Conservation (phyloP, 306 rosid species). For the Prunus mongolica region DNA sequence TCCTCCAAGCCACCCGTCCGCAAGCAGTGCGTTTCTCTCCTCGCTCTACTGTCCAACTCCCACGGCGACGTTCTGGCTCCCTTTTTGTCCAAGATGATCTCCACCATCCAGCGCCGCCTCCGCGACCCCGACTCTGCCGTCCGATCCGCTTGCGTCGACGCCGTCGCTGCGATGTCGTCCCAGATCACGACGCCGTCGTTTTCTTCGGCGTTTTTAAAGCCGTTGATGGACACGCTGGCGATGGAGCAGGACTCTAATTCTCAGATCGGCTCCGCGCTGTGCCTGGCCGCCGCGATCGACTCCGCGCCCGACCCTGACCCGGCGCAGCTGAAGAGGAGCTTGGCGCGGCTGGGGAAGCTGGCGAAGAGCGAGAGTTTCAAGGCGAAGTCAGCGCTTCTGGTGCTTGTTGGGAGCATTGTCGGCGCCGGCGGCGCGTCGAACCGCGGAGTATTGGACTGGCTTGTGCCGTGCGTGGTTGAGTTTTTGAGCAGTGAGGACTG, state of each 20-base stretch:
- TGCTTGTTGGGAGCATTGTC: conserved; percentile 64
- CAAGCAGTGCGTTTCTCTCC: conserved; percentile 68
- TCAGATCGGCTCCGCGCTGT: conserved; percentile 95
- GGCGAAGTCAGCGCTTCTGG: conserved; percentile 75
- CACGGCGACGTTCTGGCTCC: conserved; percentile 84
- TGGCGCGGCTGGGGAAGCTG: conserved; percentile 73
- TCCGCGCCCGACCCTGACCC: conserved; percentile 71
- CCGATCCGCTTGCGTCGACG: conserved; percentile 78
- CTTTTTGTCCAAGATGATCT: conserved; percentile 64
- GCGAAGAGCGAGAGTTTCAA: conserved; percentile 70
- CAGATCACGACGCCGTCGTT: conserved; percentile 69
- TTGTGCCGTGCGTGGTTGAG: conserved; percentile 70
- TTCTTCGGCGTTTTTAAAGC: conserved; percentile 57
- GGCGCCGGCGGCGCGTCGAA: conserved; percentile 76
- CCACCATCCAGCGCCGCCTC: conserved; percentile 79
- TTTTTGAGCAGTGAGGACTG: conserved; percentile 77
- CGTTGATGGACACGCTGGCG: conserved; percentile 75
- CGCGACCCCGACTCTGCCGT: conserved; percentile 81
- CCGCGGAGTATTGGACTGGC: conserved; percentile 64
- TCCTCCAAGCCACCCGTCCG: conserved; percentile 83
- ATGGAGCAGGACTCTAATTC: conserved; percentile 74
- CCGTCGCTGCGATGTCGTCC: conserved; percentile 72
- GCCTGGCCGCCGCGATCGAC: conserved; percentile 85
- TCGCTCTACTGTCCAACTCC: conserved; percentile 50
- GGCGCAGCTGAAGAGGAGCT: conserved; percentile 46